Evolutionary conservation across 345 rosid species (phyloP).

Genomic region (Acer negundo): DNA sequence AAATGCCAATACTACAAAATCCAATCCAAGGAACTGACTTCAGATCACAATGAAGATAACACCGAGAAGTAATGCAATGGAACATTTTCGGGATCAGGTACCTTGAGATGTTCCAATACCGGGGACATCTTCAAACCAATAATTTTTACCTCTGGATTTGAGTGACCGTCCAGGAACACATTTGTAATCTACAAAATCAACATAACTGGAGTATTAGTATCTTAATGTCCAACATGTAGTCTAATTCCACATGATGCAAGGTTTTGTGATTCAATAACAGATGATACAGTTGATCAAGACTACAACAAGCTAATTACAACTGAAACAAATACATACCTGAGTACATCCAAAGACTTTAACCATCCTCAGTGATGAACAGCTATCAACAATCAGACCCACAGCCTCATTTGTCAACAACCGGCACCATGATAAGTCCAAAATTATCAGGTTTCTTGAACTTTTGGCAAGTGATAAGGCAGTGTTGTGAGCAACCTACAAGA

Average conservation of each 20-base stretch:
- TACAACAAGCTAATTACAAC: neutral
- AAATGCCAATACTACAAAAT: neutral
- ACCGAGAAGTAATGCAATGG: conserved; percentile 28
- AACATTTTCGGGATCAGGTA: conserved; percentile 26
- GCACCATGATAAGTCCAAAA: conserved; percentile 86
- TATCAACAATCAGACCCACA: conserved; percentile 81
- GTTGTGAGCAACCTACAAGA: conserved; percentile 60
- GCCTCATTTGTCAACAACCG: conserved; percentile 65
- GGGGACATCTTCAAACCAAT: conserved; percentile 68
- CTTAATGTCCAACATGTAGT: neutral
- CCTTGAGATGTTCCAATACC: conserved; percentile 38
- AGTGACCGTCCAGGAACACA: conserved; percentile 65
- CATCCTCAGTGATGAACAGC: conserved; percentile 63
- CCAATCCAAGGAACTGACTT: neutral
- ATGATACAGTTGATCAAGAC: neutral
- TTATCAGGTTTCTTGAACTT: conserved; percentile 46
- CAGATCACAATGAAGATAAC: conserved; percentile 16
- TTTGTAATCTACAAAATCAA: conserved; percentile 62
- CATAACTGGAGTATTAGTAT: neutral
- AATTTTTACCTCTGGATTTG: conserved; percentile 59
- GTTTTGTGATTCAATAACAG: neutral
- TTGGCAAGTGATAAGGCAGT: conserved; percentile 73
- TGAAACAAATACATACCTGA: conserved; percentile 50
- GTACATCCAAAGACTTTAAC: conserved; percentile 85
- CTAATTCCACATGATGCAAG: neutral